Percentiles rank a stretch among this genome's conserved stretches.
Conservation (phyloP, 306 rosid genomes). For the Aeschynomene evenia region DNA sequence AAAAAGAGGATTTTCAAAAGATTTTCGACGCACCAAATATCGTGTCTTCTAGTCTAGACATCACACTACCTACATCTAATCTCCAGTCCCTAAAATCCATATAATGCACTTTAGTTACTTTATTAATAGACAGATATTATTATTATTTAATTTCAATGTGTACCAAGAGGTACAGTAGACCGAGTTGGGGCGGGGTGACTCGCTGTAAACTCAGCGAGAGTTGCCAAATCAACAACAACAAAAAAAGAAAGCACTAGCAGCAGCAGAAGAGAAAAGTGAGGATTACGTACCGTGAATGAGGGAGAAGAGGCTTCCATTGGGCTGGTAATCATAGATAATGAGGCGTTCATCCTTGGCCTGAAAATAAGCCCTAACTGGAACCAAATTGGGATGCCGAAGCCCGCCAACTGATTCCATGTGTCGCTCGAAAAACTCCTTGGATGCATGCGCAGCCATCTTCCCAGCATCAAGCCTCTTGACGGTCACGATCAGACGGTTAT, state of each 20-base stretch:
- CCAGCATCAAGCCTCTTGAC: slow-evolving; percentile 78
- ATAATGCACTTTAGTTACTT: not conserved
- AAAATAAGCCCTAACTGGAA: slow-evolving; percentile 75
- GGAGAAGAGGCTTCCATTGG: slow-evolving; percentile 84
- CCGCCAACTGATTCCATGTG: slow-evolving; percentile 93
- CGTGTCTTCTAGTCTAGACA: not conserved
- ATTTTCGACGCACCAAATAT: slow-evolving; percentile 7
- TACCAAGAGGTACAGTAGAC: not conserved
- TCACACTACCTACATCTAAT: not conserved
- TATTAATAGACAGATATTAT: too few species aligned
- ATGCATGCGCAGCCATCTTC: slow-evolving; percentile 45
- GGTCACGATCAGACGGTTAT: slow-evolving; percentile 78
- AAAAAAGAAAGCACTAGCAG: not conserved
- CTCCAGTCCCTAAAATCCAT: too few species aligned
- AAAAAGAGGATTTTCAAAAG: slow-evolving; percentile 26
- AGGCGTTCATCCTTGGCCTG: slow-evolving; percentile 87
- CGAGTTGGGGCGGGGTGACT: not conserved
- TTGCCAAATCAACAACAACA: not conserved
- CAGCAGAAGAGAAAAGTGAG: not conserved
- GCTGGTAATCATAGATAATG: slow-evolving; percentile 73
- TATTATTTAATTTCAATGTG: not conserved
- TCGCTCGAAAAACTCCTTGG: slow-evolving; percentile 57
- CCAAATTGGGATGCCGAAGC: slow-evolving; percentile 83
- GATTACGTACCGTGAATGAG: slow-evolving; percentile 71
- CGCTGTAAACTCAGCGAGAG: slow-evolving; percentile 12